These are phyloP conservation scores for Amorphotheca resinae DNA, from an alignment of 495 filamentous ascomycete genomes.

Conservation along the genomic window DNA sequence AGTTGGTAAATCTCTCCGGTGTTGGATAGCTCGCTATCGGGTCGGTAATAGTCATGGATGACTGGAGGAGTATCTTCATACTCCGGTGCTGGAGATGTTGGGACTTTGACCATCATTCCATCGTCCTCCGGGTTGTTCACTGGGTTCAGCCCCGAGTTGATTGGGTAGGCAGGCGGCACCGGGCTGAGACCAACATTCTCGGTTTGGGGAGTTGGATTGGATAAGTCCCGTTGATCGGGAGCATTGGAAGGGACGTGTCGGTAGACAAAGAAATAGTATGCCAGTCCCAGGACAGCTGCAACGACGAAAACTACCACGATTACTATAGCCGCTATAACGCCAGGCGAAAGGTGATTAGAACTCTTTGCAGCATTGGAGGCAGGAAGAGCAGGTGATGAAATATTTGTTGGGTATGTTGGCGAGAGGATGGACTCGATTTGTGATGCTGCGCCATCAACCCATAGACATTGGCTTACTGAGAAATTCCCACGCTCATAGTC, in stretches of 20 bases:
- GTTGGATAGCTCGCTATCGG: too few species aligned
- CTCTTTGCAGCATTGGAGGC: neutral
- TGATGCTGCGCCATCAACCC: slow-evolving; percentile 7
- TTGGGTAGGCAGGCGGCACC: neutral
- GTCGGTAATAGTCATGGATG: neutral
- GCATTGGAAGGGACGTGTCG: neutral
- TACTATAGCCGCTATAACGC: neutral
- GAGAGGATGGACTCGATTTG: slow-evolving; percentile 7
- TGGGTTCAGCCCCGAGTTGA: neutral
- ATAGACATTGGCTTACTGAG: slow-evolving; percentile 15
- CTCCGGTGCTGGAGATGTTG: neutral
- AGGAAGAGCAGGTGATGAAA: neutral
- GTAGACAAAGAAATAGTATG: neutral
- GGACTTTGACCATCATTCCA: neutral
- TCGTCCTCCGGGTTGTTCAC: neutral
- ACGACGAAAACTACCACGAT: neutral
- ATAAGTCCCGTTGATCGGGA: neutral
- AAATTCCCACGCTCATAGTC: slow-evolving; percentile 19
- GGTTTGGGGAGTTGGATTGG: neutral
- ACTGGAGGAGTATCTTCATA: neutral
- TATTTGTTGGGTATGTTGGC: neutral
- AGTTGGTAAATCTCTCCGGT: neutral
- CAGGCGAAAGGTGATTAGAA: neutral
- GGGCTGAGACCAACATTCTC: neutral
- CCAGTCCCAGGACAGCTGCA: neutral